These are phyloP conservation scores for Podaxis carcinomalis DNA, from an alignment of 768 basidiomycete species.

Conservation along the genomic window DNA sequence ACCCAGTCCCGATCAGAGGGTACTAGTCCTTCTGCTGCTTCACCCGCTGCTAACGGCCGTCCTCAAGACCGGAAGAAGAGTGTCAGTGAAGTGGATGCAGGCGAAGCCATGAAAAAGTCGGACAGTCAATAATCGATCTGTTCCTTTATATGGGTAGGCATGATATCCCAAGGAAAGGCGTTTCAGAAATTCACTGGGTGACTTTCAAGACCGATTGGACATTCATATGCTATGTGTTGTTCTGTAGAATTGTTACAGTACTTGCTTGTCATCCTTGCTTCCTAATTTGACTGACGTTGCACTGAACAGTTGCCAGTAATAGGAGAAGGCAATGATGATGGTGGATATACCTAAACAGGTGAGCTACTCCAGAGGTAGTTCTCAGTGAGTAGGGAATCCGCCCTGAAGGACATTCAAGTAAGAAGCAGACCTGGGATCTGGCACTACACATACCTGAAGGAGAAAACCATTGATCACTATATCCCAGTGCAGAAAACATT, in stretches of 20 bases:
- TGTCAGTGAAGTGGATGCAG: constrained; percentile 29
- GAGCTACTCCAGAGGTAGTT: no score
- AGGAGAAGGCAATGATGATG: no score
- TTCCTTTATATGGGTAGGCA: neutral
- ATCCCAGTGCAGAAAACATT: no score
- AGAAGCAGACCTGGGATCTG: no score
- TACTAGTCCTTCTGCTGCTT: constrained; percentile 20
- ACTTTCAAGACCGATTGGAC: neutral
- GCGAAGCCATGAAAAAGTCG: constrained; percentile 26
- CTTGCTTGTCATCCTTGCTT: neutral
- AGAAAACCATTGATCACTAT: no score
- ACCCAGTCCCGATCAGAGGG: constrained; percentile 30
- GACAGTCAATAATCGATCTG: constrained; percentile 25
- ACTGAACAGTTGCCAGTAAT: no score
- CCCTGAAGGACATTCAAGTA: no score
- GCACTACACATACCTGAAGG: no score
- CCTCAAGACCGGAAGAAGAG: constrained; percentile 25
- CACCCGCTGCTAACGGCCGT: constrained; percentile 18
- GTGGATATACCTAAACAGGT: no score
- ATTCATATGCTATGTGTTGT: neutral
- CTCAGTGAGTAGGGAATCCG: no score
- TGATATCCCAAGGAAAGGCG: neutral
- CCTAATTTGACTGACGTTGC: neutral
- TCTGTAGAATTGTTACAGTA: constrained; percentile 10
- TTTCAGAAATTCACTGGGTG: neutral